Evolutionary conservation across 352 stramenopile genomes (phyloP).

Genomic region (Phytophthora capsici): DNA sequence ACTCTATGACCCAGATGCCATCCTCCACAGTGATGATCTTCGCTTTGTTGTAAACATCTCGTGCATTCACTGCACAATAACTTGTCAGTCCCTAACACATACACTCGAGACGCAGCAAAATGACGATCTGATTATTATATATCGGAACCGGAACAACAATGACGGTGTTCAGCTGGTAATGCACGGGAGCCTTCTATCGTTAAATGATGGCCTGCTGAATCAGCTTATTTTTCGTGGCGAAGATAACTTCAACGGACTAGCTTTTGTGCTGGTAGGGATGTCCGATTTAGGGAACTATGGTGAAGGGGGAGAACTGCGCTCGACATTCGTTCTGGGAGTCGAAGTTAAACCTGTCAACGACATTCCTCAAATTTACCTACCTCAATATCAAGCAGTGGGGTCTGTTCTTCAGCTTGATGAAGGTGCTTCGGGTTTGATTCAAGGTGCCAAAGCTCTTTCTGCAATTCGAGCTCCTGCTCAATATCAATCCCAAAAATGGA

Average conservation of each 20-base stretch:
- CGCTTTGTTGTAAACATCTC: conserved; percentile 48
- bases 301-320: conserved; percentile 19
- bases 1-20: conserved; percentile 37
- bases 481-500: conserved; percentile 13
- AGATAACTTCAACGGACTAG: conserved; percentile 39
- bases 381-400: conserved; percentile 43
- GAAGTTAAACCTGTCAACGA: conserved; percentile 45
- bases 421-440: conserved; percentile 42
- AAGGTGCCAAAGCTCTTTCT: conserved; percentile 37
- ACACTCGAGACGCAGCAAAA: conserved; percentile 1
- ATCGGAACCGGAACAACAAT: conserved; percentile 13
- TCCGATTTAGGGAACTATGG: conserved; percentile 52
- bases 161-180: conserved; percentile 27
- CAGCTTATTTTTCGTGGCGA: conserved; percentile 44
- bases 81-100: conserved; percentile 3
- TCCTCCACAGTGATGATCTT: conserved; percentile 13
- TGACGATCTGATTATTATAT: conserved; percentile 24
- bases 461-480: background rate
- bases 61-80: conserved; percentile 46
- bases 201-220: conserved; percentile 49
- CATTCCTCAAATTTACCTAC: conserved; percentile 46
- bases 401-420: conserved; percentile 53
- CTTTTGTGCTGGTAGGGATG: conserved; percentile 49
- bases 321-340: conserved; percentile 46
- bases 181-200: conserved; percentile 31